phyloP scores from a whole-genome alignment of 768 basidiomycete species.

The Suillus placidus region DNA sequence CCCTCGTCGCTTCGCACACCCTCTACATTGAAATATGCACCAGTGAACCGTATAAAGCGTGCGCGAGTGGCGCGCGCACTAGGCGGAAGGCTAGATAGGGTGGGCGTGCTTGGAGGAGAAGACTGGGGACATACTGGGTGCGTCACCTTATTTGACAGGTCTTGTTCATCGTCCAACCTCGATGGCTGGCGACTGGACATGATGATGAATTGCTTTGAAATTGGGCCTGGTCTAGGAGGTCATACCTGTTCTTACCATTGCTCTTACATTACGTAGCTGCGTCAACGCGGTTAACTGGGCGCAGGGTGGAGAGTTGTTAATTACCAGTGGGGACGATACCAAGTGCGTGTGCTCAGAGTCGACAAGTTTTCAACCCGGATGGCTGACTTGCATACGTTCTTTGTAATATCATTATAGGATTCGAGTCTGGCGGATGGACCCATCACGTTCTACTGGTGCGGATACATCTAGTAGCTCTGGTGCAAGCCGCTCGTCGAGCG shows the following conservation, averaged over 20 bases:
- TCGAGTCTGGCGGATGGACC: constrained; percentile 77
- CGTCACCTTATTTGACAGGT: constrained; percentile 14
- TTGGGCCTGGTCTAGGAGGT: background rate
- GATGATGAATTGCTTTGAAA: constrained; percentile 2
- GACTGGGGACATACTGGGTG: constrained; percentile 72
- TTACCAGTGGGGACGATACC: constrained; percentile 76
- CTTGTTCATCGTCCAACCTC: background rate
- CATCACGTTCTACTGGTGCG: constrained; percentile 18
- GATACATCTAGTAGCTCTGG: background rate
- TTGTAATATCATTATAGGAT: constrained; percentile 45
- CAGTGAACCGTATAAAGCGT: constrained; percentile 11
- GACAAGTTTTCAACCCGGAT: background rate
- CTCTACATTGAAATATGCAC: constrained; percentile 3
- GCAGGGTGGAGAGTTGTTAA: constrained; percentile 59
- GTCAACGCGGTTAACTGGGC: constrained; percentile 82
- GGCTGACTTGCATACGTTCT: background rate
- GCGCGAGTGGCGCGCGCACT: constrained; percentile 20
- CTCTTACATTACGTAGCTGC: constrained; percentile 47
- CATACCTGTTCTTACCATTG: background rate
- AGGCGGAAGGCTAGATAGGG: constrained; percentile 53
- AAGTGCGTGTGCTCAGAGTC: constrained; percentile 44
- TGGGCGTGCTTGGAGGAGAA: constrained; percentile 70
- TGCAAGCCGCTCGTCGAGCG: background rate
- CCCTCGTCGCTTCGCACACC: background rate
- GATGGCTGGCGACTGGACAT: background rate